A percentile compares a stretch with the other conserved stretches of the same genome.
phyloP scores from a whole-genome alignment of 352 stramenopile species.

The Phytophthora constricta region DNA sequence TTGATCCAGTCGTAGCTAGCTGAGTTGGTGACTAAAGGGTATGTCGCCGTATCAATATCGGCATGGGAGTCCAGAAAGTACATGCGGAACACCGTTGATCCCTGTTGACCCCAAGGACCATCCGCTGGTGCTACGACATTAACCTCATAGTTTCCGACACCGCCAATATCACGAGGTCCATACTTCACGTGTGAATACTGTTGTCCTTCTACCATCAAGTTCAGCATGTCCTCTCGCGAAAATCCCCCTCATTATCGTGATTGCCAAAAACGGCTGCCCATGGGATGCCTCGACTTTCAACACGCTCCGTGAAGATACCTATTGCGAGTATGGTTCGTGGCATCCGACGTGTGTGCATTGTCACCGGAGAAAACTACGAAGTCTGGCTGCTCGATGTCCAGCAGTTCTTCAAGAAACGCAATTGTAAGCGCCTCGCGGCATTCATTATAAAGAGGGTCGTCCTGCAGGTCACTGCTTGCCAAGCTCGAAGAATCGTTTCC shows the following conservation, averaged over 20 bases:
- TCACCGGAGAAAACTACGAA: conserved; percentile 74
- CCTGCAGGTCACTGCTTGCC: conserved; percentile 25
- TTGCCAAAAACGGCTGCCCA: conserved; percentile 73
- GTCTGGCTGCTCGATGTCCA: conserved; percentile 68
- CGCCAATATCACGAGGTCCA: conserved; percentile 50
- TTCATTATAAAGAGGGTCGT: conserved; percentile 31
- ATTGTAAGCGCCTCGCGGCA: conserved; percentile 60
- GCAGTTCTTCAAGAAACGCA: conserved; percentile 57
- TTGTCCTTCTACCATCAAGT: conserved; percentile 40
- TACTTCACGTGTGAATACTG: conserved; percentile 56
- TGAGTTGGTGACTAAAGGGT: conserved; percentile 35
- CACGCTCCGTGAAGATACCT: conserved; percentile 37
- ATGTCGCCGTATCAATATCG: conserved; percentile 36
- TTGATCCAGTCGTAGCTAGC: conserved; percentile 58
- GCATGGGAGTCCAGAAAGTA: conserved; percentile 74
- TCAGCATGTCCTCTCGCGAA: conserved; percentile 46
- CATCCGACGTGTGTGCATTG: conserved; percentile 52
- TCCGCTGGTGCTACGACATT: conserved; percentile 46
- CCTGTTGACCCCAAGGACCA: conserved; percentile 44
- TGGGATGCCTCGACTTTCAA: conserved; percentile 54
- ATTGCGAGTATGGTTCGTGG: conserved; percentile 38
- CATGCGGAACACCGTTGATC: conserved; percentile 60
- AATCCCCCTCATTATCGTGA: conserved; percentile 66
- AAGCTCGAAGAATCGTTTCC: conserved; percentile 32
- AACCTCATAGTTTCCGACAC: conserved; percentile 74